Percentiles rank a stretch among this genome's conserved stretches.
These are phyloP conservation scores for Alternaria sp. DNA, from an alignment of 2,329 filamentous ascomycete species.

Conservation along the genomic window DNA sequence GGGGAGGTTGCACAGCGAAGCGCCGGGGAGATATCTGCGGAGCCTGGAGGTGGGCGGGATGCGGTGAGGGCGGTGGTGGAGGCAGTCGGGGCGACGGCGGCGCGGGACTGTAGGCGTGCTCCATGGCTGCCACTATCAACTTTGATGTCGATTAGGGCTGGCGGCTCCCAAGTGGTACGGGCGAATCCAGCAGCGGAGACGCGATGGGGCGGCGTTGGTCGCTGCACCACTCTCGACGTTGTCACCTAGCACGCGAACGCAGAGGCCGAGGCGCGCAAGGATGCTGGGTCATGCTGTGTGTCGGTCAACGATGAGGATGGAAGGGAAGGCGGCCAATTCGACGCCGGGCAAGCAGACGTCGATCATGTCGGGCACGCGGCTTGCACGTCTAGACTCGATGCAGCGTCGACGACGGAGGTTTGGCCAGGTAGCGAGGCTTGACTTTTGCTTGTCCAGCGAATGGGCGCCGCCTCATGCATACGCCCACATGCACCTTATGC, in stretches of 20 bases:
- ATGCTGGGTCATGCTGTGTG: constrained; percentile 14
- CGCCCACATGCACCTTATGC: constrained; percentile 14
- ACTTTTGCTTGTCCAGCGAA: constrained; percentile 21
- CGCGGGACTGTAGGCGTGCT: constrained; percentile 12
- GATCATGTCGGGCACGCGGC: constrained; percentile 21
- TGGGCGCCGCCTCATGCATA: constrained; percentile 17
- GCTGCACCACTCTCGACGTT: constrained; percentile 14
- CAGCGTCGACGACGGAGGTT: constrained; percentile 13
- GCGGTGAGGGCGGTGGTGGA: constrained; percentile 25
- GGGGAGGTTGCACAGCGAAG: constrained; percentile 50
- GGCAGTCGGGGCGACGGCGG: constrained; percentile 29
- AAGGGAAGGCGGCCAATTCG: constrained; percentile 24
- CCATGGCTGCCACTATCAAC: constrained; percentile 18
- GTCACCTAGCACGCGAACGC: constrained; percentile 23
- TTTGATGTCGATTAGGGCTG: constrained; percentile 17
- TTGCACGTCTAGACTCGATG: constrained; percentile 5
- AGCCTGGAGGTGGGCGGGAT: constrained; percentile 18
- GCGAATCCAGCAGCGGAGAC: constrained; percentile 25
- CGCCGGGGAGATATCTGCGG: constrained; percentile 42
- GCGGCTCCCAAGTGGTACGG: constrained; percentile 35
- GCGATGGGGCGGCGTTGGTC: constrained; percentile 14
- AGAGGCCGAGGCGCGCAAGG: constrained; percentile 14
- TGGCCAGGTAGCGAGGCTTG: constrained; percentile 27
- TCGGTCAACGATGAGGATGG: constrained; percentile 11
- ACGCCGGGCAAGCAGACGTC: constrained; percentile 19